These are phyloP conservation scores for Tinospora cordifolia DNA, from an alignment of 164 flowering plant species.

Conservation along the genomic window DNA sequence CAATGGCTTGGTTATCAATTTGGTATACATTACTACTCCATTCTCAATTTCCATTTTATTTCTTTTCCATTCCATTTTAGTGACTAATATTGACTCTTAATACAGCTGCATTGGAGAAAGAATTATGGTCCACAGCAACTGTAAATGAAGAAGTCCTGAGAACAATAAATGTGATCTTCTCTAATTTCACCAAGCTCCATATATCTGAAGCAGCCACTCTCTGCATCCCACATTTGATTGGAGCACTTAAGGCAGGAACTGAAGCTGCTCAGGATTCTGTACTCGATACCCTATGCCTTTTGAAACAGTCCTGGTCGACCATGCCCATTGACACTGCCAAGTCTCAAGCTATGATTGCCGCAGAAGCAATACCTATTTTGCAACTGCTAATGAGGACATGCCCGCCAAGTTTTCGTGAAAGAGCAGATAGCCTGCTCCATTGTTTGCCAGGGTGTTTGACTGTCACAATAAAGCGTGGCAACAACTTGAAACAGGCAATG, in stretches of 20 bases:
- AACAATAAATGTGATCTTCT: slow-evolving; percentile 62
- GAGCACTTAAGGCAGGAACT: slow-evolving; percentile 65
- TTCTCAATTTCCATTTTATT: neutral
- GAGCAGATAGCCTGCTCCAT: slow-evolving; percentile 70
- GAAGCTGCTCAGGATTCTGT: slow-evolving; percentile 75
- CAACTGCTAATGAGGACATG: slow-evolving; percentile 76
- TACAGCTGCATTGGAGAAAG: slow-evolving; percentile 85
- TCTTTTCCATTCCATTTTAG: neutral
- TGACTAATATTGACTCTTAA: slow-evolving; percentile 6
- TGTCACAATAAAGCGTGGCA: slow-evolving; percentile 68
- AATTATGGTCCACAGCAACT: slow-evolving; percentile 63
- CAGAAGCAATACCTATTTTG: slow-evolving; percentile 81
- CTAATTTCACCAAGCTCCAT: slow-evolving; percentile 76
- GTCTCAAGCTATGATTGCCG: slow-evolving; percentile 69
- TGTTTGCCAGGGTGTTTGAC: slow-evolving; percentile 87
- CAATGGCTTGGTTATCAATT: too few species aligned
- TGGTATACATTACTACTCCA: neutral
- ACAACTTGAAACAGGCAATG: slow-evolving; percentile 72
- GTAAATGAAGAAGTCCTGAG: slow-evolving; percentile 70
- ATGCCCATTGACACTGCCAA: slow-evolving; percentile 73
- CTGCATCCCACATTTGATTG: slow-evolving; percentile 70
- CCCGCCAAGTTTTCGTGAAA: slow-evolving; percentile 83
- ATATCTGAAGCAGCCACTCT: slow-evolving; percentile 79
- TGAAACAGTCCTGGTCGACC: slow-evolving; percentile 73
- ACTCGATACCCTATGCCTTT: slow-evolving; percentile 61